Conservation (phyloP, 306 rosid species). For the Vachellia collinsii region DNA sequence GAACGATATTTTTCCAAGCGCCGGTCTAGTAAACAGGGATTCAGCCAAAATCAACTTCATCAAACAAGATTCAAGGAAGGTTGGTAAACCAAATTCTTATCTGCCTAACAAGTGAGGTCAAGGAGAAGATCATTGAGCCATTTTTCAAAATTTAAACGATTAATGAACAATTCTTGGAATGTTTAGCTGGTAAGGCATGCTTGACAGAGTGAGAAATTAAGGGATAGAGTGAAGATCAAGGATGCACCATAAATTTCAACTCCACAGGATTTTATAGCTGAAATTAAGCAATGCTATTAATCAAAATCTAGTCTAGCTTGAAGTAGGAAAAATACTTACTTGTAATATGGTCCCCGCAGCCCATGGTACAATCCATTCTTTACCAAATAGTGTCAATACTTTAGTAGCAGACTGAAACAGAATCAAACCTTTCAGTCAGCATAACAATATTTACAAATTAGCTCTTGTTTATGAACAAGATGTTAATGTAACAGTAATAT, state of each 20-base stretch:
- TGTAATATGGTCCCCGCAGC: conserved; percentile 81
- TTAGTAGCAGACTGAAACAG: conserved; percentile 65
- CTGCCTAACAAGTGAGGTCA: not conserved
- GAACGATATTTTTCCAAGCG: not conserved
- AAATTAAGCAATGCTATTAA: not conserved
- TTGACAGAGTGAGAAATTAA: not conserved
- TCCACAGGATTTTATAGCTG: not conserved
- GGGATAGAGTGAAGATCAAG: not conserved
- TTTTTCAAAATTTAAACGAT: not conserved
- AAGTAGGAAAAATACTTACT: conserved; percentile 49
- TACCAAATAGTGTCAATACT: conserved; percentile 54
- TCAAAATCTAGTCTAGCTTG: conserved; percentile 8
- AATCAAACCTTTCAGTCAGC: conserved; percentile 19
- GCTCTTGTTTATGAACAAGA: conserved; percentile 18
- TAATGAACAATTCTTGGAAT: not conserved
- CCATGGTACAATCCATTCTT: conserved; percentile 94
- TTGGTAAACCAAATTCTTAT: not conserved
- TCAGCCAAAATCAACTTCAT: not conserved
- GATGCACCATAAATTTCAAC: not conserved
- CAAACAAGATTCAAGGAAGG: conserved; percentile 2
- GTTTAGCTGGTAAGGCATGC: not conserved
- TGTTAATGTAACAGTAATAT: conserved; percentile 1
- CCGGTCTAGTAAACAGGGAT: not conserved
- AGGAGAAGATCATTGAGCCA: not conserved
- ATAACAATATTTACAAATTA: conserved; percentile 20